These are phyloP conservation scores for Cyphellophora attinorum DNA, from an alignment of 2,329 filamentous ascomycete species.

Conservation along the genomic window DNA sequence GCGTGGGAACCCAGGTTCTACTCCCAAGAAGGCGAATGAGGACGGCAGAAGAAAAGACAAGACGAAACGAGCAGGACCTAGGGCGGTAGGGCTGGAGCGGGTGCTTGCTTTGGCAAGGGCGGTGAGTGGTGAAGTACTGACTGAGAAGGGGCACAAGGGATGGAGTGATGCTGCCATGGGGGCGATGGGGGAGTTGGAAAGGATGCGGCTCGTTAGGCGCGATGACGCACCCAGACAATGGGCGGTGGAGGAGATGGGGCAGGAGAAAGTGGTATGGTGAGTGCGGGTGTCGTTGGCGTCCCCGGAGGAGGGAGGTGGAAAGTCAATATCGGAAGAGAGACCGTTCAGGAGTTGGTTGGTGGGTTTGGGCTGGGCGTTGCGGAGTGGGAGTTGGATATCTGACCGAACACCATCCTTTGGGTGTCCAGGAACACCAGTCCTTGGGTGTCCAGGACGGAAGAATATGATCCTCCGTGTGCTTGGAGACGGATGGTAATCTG, in stretches of 20 bases:
- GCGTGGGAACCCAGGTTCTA: constrained; percentile 3
- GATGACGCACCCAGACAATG: too few relatives aligned
- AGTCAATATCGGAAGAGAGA: constrained; percentile 37
- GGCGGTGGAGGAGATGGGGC: constrained; percentile 18
- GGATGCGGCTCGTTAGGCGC: constrained; percentile 32
- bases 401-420: too few relatives aligned
- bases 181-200: constrained; percentile 36
- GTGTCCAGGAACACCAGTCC: too few relatives aligned
- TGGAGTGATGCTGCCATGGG: constrained; percentile 34
- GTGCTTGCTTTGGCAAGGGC: constrained; percentile 38
- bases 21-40: constrained; percentile 20
- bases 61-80: constrained; percentile 19
- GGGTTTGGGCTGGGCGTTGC: constrained; percentile 30
- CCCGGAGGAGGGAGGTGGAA: constrained; percentile 35
- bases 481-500: too few relatives aligned
- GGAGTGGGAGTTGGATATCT: constrained; percentile 34
- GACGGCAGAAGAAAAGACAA: constrained; percentile 2
- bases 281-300: too few relatives aligned
- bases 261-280: too few relatives aligned
- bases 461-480: too few relatives aligned
- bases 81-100: constrained; percentile 35
- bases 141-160: constrained; percentile 20
- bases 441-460: too few relatives aligned
- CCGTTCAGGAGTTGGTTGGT: constrained; percentile 35
- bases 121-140: constrained; percentile 19